A percentile compares a stretch with the other conserved stretches of the same genome.
These are phyloP conservation scores for Microbotryum lychnidis-dioicae DNA, from an alignment of 1,284 basidiomycete genomes.

Conservation along the genomic window DNA sequence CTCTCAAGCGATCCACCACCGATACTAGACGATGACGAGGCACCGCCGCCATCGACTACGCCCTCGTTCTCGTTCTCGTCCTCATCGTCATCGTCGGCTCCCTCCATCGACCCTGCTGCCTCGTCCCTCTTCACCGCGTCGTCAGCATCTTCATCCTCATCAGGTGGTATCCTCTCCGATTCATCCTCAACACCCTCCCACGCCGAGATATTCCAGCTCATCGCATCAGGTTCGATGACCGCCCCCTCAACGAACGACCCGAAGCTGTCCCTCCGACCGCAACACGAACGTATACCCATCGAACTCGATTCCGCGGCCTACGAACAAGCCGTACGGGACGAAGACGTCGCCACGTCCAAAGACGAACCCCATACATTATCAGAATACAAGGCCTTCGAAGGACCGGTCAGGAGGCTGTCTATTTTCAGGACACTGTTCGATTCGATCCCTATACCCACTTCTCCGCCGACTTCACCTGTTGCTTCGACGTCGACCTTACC, in stretches of 20 bases:
- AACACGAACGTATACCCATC: not conserved
- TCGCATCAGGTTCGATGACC: not conserved
- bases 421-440: slow-evolving; percentile 42
- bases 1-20: no score
- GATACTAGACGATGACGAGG: no score
- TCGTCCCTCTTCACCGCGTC: no score
- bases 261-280: slow-evolving; percentile 12
- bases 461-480: no score
- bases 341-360: not conserved
- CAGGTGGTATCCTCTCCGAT: no score
- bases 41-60: no score
- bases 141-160: no score
- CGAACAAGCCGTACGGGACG: not conserved
- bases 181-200: not conserved
- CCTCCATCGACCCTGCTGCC: no score
- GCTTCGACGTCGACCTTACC: no score
- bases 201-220: slow-evolving; percentile 5
- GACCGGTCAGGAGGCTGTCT: slow-evolving; percentile 36
- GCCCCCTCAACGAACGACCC: slow-evolving; percentile 7
- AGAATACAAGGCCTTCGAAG: slow-evolving; percentile 41
- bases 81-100: no score
- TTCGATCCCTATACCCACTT: slow-evolving; percentile 34
- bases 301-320: not conserved
- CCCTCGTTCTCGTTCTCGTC: no score
- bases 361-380: slow-evolving; percentile 33